Conservation (phyloP, 2,329 filamentous ascomycete species). For the Alternaria sp. region DNA sequence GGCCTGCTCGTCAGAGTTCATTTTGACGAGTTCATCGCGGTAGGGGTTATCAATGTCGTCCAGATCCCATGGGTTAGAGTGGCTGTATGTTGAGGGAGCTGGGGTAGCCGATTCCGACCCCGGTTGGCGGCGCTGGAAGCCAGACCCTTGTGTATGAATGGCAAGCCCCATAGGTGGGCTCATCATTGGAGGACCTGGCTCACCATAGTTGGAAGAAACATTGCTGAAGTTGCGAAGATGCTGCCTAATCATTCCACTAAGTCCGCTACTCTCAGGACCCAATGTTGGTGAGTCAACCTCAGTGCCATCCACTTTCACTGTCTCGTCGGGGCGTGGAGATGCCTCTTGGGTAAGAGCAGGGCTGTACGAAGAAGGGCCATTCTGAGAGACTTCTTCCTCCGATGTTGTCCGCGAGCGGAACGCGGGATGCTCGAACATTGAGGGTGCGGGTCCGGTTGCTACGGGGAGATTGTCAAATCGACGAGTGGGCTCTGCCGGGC, state of each 20-base stretch:
- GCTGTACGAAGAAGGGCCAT: conserved; percentile 3
- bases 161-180: conserved; percentile 51
- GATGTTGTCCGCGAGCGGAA: conserved; percentile 43
- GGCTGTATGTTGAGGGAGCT: conserved; percentile 57
- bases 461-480: conserved; percentile 45
- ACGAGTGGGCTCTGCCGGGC: conserved; percentile 30
- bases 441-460: conserved; percentile 41
- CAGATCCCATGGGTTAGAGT: conserved; percentile 63
- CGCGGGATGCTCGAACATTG: conserved; percentile 47
- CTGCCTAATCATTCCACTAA: conserved; percentile 82
- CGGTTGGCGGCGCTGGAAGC: conserved; percentile 34
- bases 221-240: conserved; percentile 84
- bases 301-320: conserved; percentile 17
- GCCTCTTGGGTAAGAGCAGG: conserved; percentile 18
- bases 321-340: conserved; percentile 5
- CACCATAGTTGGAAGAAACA: conserved; percentile 75
- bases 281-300: conserved; percentile 80
- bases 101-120: conserved; percentile 49
- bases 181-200: conserved; percentile 49
- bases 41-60: conserved; percentile 56
- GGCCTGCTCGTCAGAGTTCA: conserved; percentile 45
- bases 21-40: conserved; percentile 45
- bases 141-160: conserved; percentile 41
- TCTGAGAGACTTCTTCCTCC: conserved; percentile 17
- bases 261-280: conserved; percentile 67